Conservation (phyloP, 2,329 filamentous ascomycete genomes). For the Microcera coccophila region DNA sequence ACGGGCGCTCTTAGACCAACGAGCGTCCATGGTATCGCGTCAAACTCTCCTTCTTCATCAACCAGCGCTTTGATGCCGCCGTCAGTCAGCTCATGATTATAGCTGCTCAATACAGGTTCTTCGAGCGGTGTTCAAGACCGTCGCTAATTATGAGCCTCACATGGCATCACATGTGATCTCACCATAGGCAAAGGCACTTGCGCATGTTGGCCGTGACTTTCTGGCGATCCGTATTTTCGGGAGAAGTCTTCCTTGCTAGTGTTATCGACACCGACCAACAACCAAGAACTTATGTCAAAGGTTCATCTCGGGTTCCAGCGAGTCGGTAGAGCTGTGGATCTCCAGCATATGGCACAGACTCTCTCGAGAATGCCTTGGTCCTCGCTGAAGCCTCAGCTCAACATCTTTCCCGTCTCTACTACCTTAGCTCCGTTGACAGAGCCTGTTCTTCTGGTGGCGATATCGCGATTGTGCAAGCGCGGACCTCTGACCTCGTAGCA, state of each 20-base stretch:
- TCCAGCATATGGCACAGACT: neutral
- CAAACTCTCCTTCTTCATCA: conserved; percentile 6
- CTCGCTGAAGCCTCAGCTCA: neutral
- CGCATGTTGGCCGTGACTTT: too few species aligned
- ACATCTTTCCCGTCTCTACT: too few species aligned
- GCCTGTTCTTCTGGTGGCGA: too few species aligned
- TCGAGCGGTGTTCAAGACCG: too few species aligned
- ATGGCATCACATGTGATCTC: too few species aligned
- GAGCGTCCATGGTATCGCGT: conserved; percentile 9
- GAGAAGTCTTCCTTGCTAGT: neutral
- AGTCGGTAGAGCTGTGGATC: neutral
- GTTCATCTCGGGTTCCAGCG: neutral
- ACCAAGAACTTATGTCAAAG: neutral
- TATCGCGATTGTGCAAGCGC: too few species aligned
- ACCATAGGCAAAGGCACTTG: too few species aligned
- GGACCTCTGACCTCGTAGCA: too few species aligned
- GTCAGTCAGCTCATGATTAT: too few species aligned
- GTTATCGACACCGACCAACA: neutral
- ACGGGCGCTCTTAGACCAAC: conserved; percentile 13
- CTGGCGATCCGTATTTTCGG: neutral
- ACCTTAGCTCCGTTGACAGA: too few species aligned
- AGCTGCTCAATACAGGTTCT: too few species aligned
- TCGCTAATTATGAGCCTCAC: too few species aligned
- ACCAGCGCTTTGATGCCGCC: conserved; percentile 1
- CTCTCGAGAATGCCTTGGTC: neutral